phyloP scores from a whole-genome alignment of 495 filamentous ascomycete species.

The Cenococcum geophilum region DNA sequence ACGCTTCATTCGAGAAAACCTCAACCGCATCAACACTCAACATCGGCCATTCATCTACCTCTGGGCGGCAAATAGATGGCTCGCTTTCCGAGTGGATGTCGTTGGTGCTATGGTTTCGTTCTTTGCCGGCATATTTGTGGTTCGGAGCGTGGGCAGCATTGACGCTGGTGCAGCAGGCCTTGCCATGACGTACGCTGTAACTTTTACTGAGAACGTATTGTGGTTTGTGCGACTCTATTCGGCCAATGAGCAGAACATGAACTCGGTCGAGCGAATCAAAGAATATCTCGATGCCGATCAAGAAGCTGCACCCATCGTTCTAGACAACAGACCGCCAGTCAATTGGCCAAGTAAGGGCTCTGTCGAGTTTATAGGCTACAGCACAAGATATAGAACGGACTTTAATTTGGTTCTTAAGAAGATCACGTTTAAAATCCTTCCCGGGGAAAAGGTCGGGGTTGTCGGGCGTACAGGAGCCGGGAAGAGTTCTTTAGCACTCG shows the following conservation, averaged over 20 bases:
- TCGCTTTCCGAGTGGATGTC: slow-evolving; percentile 85
- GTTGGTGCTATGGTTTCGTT: slow-evolving; percentile 89
- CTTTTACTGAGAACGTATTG: slow-evolving; percentile 92
- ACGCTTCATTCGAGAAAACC: slow-evolving; percentile 90
- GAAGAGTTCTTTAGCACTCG: slow-evolving; percentile 91
- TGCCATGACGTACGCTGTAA: slow-evolving; percentile 95
- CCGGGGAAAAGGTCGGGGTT: slow-evolving; percentile 91
- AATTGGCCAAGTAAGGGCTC: slow-evolving; percentile 84
- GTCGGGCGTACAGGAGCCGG: slow-evolving; percentile 95
- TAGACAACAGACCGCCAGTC: slow-evolving; percentile 65
- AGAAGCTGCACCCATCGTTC: slow-evolving; percentile 73
- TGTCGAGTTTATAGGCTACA: slow-evolving; percentile 82
- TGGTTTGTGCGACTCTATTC: slow-evolving; percentile 97
- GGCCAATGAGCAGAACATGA: slow-evolving; percentile 98
- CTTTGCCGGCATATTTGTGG: slow-evolving; percentile 87
- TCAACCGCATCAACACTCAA: slow-evolving; percentile 80
- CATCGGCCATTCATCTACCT: slow-evolving; percentile 91
- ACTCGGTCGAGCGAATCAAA: slow-evolving; percentile 95
- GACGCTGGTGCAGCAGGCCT: slow-evolving; percentile 93
- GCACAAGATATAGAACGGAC: slow-evolving; percentile 81
- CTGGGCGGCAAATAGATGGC: slow-evolving; percentile 97
- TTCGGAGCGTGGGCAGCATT: slow-evolving; percentile 73
- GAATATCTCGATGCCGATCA: slow-evolving; percentile 97
- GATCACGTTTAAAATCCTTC: slow-evolving; percentile 77
- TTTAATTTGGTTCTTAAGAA: slow-evolving; percentile 78